phyloP scores from a whole-genome alignment of 2,329 filamentous ascomycete genomes.

The Arthrobotrys conoides region DNA sequence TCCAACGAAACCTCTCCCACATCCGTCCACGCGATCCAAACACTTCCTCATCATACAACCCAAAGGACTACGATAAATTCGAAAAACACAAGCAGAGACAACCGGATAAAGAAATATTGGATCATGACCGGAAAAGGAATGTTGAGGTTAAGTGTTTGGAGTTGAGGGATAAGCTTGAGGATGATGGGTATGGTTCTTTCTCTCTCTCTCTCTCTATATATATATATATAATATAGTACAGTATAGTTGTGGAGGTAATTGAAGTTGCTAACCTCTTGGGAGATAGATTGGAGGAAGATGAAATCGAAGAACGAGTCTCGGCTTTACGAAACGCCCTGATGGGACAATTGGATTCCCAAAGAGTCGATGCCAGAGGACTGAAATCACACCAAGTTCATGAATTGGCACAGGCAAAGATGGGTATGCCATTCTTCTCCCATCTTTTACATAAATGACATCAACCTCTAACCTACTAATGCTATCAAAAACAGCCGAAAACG shows the following conservation, averaged over 20 bases:
- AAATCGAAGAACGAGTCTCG: constrained; percentile 84
- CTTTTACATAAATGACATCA: background rate
- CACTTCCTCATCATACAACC: constrained; percentile 77
- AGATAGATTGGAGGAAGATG: constrained; percentile 82
- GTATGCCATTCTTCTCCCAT: constrained; percentile 65
- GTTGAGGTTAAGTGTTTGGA: constrained; percentile 96
- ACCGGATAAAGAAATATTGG: constrained; percentile 91
- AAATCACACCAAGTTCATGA: constrained; percentile 97
- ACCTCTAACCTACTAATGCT: background rate
- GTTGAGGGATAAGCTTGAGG: constrained; percentile 89
- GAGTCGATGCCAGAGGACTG: constrained; percentile 72
- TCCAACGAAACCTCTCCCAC: constrained; percentile 93
- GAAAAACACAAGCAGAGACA: constrained; percentile 83
- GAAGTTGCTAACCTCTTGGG: background rate
- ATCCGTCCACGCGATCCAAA: constrained; percentile 81
- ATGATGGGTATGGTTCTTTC: constrained; percentile 76
- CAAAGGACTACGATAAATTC: constrained; percentile 72
- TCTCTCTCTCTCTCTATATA: background rate
- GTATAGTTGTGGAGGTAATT: too few relatives aligned
- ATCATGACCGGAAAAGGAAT: constrained; percentile 91
- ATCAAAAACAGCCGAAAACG: constrained; percentile 76
- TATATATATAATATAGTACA: constrained; percentile 1
- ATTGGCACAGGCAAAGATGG: constrained; percentile 93
- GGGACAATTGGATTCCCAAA: constrained; percentile 71
- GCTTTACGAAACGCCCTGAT: constrained; percentile 76